Base-by-base conservation (phyloP, 371 early-diverging fungal species). In the Actinomortierella ambigua region DNA sequence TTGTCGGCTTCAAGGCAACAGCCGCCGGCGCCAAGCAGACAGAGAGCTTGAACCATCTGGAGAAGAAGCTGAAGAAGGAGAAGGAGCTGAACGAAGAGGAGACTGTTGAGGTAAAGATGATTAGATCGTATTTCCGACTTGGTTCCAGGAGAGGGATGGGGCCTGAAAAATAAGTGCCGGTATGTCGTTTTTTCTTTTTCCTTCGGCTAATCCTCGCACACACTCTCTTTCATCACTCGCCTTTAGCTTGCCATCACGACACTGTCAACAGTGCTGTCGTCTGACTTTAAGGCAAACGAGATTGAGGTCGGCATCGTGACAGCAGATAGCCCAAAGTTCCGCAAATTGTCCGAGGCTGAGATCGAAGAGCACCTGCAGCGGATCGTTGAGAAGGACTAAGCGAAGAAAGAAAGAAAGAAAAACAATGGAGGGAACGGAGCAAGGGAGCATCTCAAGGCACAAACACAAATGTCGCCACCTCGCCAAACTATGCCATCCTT, bases 1-100 rank as follows among this genome's bases (percentile, higher is more conserved):
- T 88, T 86, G 93, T 95, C 50, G 97, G 97, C 29, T 98, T 94
- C 82, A 92, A 91, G 79, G 99, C 98, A 20, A 95, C 97, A 2
- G 85, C 95, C 6, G 97, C 98, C 5, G 99, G 99, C n/a, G 92
- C 95, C 15, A 99, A 99, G 77, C 95, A 96, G 66, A 96, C 96
- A 82, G 98, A 99, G 81, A 90, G 95, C 23, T 83, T 95, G 68
- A 97, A 96, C 77, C 89, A 94, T 66, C 75, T 99, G 82, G 99
- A 99, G 70, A 99, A 98, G 90, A 96, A 96, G 80, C 76, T 99
- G 59, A 99, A 97, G 81, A 93, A 91, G 78, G 88, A 91, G 34
- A 90, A 91, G 46, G 82, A 85, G 54, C 77, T 96, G 61, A 85
- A 81, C 59, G 81, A 82, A 53, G 95, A 96, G 51, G 97, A 97